Conservation (phyloP, 257 asterid species). For the Solanum virginianum region DNA sequence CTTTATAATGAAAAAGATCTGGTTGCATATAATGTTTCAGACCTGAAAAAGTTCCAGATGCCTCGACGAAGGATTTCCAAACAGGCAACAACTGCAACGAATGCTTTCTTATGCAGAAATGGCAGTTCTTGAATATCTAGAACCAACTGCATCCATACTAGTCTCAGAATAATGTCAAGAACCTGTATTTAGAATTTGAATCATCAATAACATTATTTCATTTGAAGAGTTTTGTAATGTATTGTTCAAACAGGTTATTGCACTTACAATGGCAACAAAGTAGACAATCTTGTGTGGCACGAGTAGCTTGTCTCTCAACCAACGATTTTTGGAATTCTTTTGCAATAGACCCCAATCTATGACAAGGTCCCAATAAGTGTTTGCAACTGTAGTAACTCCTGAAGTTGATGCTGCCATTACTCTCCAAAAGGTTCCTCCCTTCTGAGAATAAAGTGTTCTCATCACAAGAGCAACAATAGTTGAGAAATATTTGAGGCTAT, state of each 20-base stretch:
- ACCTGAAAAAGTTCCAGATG: slow-evolving; percentile 94
- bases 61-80: slow-evolving; percentile 80
- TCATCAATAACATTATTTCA: not conserved
- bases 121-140: slow-evolving; percentile 30
- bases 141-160: slow-evolving; percentile 88
- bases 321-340: slow-evolving; percentile 43
- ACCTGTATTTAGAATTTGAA: slow-evolving; percentile 26
- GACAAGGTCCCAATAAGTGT: slow-evolving; percentile 78
- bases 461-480: slow-evolving; percentile 60
- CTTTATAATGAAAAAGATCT: not conserved
- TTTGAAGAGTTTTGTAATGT: not conserved
- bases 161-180: slow-evolving; percentile 51
- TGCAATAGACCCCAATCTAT: slow-evolving; percentile 66
- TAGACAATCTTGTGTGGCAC: slow-evolving; percentile 52
- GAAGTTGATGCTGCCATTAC: slow-evolving; percentile 49
- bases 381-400: slow-evolving; percentile 46
- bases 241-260: not conserved
- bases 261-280: slow-evolving; percentile 64
- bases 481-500: slow-evolving; percentile 50
- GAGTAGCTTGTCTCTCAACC: slow-evolving; percentile 80
- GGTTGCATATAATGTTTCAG: not conserved
- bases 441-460: slow-evolving; percentile 34
- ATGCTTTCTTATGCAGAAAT: slow-evolving; percentile 51
- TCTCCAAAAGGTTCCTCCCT: slow-evolving; percentile 19
- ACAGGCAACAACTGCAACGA: slow-evolving; percentile 50